Conservation (phyloP, 2,329 filamentous ascomycete genomes). For the Talaromyces piceae region DNA sequence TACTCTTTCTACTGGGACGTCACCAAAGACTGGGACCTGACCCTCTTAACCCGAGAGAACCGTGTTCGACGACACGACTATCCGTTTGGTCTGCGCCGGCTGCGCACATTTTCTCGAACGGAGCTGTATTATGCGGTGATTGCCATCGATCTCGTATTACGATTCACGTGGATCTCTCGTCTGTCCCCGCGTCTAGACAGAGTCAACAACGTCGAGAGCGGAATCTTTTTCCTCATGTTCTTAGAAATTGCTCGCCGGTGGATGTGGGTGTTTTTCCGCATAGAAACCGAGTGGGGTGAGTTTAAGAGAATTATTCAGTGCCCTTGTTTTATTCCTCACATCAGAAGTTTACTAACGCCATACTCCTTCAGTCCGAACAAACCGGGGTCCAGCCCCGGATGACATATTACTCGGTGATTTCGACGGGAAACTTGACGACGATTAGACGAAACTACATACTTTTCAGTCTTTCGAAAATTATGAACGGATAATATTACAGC, state of each 20-base stretch:
- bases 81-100: constrained; percentile 68
- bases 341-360: background rate
- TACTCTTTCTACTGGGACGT: constrained; percentile 99
- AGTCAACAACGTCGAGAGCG: constrained; percentile 77
- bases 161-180: constrained; percentile 89
- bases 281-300: constrained; percentile 86
- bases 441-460: constrained; percentile 31
- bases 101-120: constrained; percentile 64
- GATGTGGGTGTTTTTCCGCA: constrained; percentile 95
- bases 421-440: constrained; percentile 57
- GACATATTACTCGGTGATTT: constrained; percentile 71
- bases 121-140: constrained; percentile 79
- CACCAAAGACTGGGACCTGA: constrained; percentile 92
- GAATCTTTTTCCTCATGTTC: constrained; percentile 79
- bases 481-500: background rate
- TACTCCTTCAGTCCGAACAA: constrained; percentile 41
- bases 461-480: too few species aligned
- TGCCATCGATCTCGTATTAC: constrained; percentile 66
- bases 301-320: too few species aligned
- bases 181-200: constrained; percentile 74
- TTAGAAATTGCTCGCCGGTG: constrained; percentile 82
- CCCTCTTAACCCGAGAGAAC: constrained; percentile 61
- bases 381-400: constrained; percentile 51
- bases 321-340: background rate
- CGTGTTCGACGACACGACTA: constrained; percentile 41